Evolutionary conservation across 768 basidiomycete genomes (phyloP).

Genomic region (Lentinula edodes): DNA sequence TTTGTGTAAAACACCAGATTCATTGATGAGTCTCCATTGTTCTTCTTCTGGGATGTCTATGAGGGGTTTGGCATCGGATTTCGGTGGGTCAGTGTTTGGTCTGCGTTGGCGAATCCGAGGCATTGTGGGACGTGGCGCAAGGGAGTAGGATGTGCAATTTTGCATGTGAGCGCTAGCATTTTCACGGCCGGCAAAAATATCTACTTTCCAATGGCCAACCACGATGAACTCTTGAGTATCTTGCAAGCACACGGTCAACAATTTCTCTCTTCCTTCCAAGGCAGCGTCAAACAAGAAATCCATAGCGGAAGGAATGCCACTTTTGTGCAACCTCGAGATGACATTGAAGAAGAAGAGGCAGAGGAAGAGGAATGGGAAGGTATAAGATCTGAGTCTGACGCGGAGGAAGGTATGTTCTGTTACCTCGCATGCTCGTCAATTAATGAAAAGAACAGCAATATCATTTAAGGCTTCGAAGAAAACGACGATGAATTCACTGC

Average conservation of each 20-base stretch:
- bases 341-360: slow-evolving; percentile 22
- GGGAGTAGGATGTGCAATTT: not conserved
- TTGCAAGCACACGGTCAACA: slow-evolving; percentile 42
- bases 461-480: slow-evolving; percentile 29
- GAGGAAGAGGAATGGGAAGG: slow-evolving; percentile 43
- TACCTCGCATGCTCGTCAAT: not conserved
- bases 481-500: slow-evolving; percentile 41
- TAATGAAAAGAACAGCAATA: not conserved
- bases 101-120: slow-evolving; percentile 1
- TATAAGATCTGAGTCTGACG: slow-evolving; percentile 20
- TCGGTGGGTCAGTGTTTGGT: not conserved
- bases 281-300: not conserved
- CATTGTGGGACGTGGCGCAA: not conserved
- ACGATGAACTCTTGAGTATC: slow-evolving; percentile 32
- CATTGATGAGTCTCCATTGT: slow-evolving; percentile 69
- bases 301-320: slow-evolving; percentile 13
- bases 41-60: slow-evolving; percentile 66
- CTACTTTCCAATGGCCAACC: slow-evolving; percentile 19
- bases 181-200: not conserved
- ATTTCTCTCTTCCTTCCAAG: slow-evolving; percentile 39
- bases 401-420: slow-evolving; percentile 8
- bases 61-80: slow-evolving; percentile 13
- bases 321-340: slow-evolving; percentile 6
- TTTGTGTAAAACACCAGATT: slow-evolving; percentile 53
- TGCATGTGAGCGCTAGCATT: no score